Percentiles rank a stretch among this genome's conserved stretches.
These are phyloP conservation scores for Scedosporium dehoogii DNA, from an alignment of 2,329 filamentous ascomycete species.

Conservation along the genomic window DNA sequence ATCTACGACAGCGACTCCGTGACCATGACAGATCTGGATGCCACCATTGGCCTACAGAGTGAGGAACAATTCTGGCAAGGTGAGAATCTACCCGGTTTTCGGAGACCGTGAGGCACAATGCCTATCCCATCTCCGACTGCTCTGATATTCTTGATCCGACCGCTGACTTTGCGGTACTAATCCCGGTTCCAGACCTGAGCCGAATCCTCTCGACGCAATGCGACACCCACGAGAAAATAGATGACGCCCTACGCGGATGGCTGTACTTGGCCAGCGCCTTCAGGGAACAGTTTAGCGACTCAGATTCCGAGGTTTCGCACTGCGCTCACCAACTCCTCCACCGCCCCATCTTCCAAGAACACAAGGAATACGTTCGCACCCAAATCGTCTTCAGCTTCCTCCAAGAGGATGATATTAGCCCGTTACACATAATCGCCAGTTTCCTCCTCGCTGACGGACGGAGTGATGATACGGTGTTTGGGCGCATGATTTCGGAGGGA, in stretches of 20 bases:
- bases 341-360: conserved; percentile 61
- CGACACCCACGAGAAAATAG: conserved; percentile 52
- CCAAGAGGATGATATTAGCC: conserved; percentile 73
- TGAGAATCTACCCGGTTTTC: conserved; percentile 25
- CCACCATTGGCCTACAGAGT: conserved; percentile 47
- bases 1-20: background rate
- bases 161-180: background rate
- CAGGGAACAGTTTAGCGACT: conserved; percentile 64
- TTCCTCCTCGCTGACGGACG: conserved; percentile 84
- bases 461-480: conserved; percentile 66
- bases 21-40: conserved; percentile 3
- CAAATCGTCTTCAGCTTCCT: conserved; percentile 89
- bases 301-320: conserved; percentile 68
- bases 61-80: conserved; percentile 87
- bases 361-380: conserved; percentile 79
- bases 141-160: background rate
- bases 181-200: conserved; percentile 31
- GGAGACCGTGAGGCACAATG: background rate
- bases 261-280: conserved; percentile 67
- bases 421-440: conserved; percentile 73
- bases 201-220: conserved; percentile 36
- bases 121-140: background rate
- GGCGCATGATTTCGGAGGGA: conserved; percentile 77
- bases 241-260: conserved; percentile 78
- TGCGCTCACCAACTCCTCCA: conserved; percentile 73